phyloP scores from a whole-genome alignment of 75 land plant species.

The Pseudotsuga menziesii region DNA sequence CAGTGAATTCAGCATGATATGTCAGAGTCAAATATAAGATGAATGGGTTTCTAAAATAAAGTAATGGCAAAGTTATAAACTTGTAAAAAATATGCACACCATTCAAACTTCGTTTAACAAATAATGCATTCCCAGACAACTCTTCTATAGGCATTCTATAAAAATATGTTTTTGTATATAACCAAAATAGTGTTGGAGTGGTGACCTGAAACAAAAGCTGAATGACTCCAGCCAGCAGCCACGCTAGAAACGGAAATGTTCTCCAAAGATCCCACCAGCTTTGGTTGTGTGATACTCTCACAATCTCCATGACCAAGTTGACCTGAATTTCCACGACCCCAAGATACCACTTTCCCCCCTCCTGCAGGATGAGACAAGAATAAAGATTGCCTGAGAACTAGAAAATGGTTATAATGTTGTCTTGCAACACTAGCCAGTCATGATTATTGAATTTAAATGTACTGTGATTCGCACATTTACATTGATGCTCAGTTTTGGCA shows the following conservation, averaged over 20 bases:
- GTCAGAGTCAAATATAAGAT: no score
- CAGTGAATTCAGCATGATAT: not conserved
- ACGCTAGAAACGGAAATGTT: conserved; percentile 31
- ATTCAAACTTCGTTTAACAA: no score
- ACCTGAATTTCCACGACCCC: conserved; percentile 89
- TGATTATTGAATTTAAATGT: not conserved
- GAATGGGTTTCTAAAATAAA: no score
- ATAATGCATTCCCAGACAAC: no score
- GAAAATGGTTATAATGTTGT: not conserved
- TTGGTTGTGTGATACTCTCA: conserved; percentile 36
- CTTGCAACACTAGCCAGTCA: not conserved
- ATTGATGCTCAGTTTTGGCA: not conserved
- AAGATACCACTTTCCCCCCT: conserved; percentile 58
- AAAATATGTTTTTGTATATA: no score
- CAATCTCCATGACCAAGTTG: conserved; percentile 83
- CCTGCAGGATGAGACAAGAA: conserved; percentile 9
- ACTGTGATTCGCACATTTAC: not conserved
- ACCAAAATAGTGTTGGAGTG: no score
- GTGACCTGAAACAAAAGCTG: conserved; percentile 91
- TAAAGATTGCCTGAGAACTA: not conserved
- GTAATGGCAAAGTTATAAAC: no score
- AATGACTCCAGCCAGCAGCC: conserved; percentile 96
- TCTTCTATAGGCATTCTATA: no score
- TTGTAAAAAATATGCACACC: no score
- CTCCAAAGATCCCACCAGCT: conserved; percentile 30